These are phyloP conservation scores for Tylopilus rubrobrunneus DNA, from an alignment of 768 basidiomycete genomes.

Conservation along the genomic window DNA sequence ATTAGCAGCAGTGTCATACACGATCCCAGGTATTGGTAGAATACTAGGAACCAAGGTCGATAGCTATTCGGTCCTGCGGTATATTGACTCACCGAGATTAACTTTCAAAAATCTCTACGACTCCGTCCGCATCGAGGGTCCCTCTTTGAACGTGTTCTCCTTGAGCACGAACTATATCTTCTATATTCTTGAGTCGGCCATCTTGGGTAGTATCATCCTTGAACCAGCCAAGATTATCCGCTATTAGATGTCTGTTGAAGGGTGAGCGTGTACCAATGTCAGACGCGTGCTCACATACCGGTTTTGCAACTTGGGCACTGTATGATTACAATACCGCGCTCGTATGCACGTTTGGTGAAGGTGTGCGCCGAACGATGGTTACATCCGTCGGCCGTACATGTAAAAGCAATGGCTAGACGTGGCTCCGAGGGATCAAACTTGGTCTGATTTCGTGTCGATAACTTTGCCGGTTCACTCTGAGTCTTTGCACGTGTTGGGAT, in stretches of 20 bases:
- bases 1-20: too few species aligned
- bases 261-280: background rate
- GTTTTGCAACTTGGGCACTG: conserved; percentile 90
- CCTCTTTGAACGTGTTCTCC: conserved; percentile 72
- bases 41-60: background rate
- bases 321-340: conserved; percentile 84
- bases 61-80: background rate
- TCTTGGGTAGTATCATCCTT: conserved; percentile 75
- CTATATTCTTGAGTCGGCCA: conserved; percentile 73
- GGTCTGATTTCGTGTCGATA: conserved; percentile 8
- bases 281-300: conserved; percentile 46
- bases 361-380: conserved; percentile 80
- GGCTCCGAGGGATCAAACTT: conserved; percentile 49
- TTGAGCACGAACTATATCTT: conserved; percentile 72
- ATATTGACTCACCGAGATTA: conserved; percentile 10
- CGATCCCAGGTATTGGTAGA: too few species aligned
- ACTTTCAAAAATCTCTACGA: conserved; percentile 49
- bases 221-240: conserved; percentile 92
- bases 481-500: conserved; percentile 32
- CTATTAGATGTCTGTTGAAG: conserved; percentile 67
- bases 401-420: conserved; percentile 74
- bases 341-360: conserved; percentile 82
- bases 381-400: conserved; percentile 77
- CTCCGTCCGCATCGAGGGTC: conserved; percentile 42
- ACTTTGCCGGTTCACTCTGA: conserved; percentile 7